phyloP scores from a whole-genome alignment of 306 rosid genomes.

The Fragaria iinumae region DNA sequence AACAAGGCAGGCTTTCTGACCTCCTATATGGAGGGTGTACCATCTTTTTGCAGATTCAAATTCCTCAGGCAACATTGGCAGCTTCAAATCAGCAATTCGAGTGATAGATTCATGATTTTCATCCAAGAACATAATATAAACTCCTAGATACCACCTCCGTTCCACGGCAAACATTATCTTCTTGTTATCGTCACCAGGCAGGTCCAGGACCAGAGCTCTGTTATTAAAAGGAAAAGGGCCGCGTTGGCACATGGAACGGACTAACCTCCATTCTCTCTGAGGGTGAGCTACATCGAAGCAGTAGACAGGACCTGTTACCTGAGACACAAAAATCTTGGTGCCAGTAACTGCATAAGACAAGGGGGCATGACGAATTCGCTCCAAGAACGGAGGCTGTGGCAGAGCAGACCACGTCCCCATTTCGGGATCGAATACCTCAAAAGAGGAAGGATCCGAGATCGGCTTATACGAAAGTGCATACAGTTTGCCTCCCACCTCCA shows the following conservation, averaged over 20 bases:
- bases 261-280: neutral
- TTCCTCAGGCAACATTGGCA: neutral
- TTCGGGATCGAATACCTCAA: neutral
- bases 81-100: neutral
- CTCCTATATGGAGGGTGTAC: neutral
- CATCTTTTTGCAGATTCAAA: accelerated
- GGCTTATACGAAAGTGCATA: neutral
- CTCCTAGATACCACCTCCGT: neutral
- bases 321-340: neutral
- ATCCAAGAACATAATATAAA: neutral
- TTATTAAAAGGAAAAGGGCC: neutral
- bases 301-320: too few species aligned
- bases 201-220: neutral
- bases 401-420: neutral
- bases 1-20: neutral
- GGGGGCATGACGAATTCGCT: neutral
- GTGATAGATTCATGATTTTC: neutral
- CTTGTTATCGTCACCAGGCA: neutral
- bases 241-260: neutral
- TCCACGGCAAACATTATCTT: neutral
- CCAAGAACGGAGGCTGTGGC: neutral
- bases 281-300: neutral
- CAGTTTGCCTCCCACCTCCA: neutral
- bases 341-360: neutral
- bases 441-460: neutral